These are phyloP conservation scores for Colletotrichum tropicicola DNA, from an alignment of 2,329 filamentous ascomycete genomes.

Conservation along the genomic window DNA sequence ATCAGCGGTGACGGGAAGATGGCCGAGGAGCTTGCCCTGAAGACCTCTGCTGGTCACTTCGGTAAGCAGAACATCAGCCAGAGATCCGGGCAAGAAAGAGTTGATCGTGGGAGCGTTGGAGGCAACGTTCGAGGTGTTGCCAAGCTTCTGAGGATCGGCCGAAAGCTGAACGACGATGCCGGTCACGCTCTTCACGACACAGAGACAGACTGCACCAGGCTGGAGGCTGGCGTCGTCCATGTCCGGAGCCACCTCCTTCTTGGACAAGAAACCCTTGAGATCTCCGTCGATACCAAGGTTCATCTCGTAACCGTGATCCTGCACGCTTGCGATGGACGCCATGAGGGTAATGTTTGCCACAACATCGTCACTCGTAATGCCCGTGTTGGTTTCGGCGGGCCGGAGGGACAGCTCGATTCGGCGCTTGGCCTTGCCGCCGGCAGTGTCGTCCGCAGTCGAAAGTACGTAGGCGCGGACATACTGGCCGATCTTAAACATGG, in stretches of 20 bases:
- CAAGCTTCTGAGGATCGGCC: slow-evolving; percentile 74
- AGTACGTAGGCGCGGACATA: slow-evolving; percentile 87
- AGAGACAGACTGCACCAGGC: slow-evolving; percentile 86
- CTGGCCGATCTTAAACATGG: slow-evolving; percentile 84
- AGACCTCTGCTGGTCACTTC: slow-evolving; percentile 80
- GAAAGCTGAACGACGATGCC: slow-evolving; percentile 90
- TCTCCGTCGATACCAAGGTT: slow-evolving; percentile 77
- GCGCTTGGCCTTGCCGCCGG: slow-evolving; percentile 72
- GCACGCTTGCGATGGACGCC: slow-evolving; percentile 88
- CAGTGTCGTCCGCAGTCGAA: slow-evolving; percentile 76
- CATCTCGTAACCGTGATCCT: slow-evolving; percentile 96
- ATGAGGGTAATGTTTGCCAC: slow-evolving; percentile 82
- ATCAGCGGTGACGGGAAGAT: slow-evolving; percentile 91
- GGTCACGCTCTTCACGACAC: slow-evolving; percentile 78
- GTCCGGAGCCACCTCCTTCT: slow-evolving; percentile 78
- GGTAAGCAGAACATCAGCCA: slow-evolving; percentile 84
- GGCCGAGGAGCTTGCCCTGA: slow-evolving; percentile 89
- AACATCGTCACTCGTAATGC: slow-evolving; percentile 76
- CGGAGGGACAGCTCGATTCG: slow-evolving; percentile 89
- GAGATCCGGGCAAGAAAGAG: slow-evolving; percentile 90
- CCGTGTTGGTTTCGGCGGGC: slow-evolving; percentile 80
- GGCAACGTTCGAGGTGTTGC: slow-evolving; percentile 72
- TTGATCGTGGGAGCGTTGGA: slow-evolving; percentile 86
- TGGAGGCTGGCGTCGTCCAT: slow-evolving; percentile 75
- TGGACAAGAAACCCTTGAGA: slow-evolving; percentile 84